Conservation (phyloP, 2,329 filamentous ascomycete genomes). For the Cephalotrichum gorgonifer region DNA sequence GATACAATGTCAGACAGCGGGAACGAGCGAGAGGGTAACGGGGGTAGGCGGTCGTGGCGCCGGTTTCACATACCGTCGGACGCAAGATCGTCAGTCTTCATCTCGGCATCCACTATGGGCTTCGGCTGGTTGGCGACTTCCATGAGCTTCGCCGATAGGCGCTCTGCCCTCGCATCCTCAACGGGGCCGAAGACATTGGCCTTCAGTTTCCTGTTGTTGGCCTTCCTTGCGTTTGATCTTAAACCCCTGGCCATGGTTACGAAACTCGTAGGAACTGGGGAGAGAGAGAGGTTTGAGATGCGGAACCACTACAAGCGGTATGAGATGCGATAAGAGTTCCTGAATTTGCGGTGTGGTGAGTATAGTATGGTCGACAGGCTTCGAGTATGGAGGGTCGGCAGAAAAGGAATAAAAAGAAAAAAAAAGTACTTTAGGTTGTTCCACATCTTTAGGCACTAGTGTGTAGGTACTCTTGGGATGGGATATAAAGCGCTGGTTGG, state of each 20-base stretch:
- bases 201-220: conserved; percentile 74
- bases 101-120: conserved; percentile 40
- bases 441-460: no score
- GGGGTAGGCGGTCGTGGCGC: not conserved
- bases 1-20: not conserved
- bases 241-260: conserved; percentile 73
- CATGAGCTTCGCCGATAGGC: conserved; percentile 76
- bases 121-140: conserved; percentile 71
- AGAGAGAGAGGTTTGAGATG: not conserved
- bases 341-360: conserved; percentile 2
- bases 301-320: not conserved
- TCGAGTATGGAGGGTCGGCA: no score
- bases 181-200: conserved; percentile 74
- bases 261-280: not conserved
- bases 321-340: conserved; percentile 5
- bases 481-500: not conserved
- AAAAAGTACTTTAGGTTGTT: no score
- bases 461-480: no score
- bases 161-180: conserved; percentile 67
- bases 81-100: conserved; percentile 34
- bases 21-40: not conserved
- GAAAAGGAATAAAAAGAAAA: no score
- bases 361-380: no score
- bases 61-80: conserved; percentile 5
- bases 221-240: conserved; percentile 68